These are phyloP conservation scores for Fusarium proliferatum DNA, from an alignment of 2,329 filamentous ascomycete species.

Conservation along the genomic window DNA sequence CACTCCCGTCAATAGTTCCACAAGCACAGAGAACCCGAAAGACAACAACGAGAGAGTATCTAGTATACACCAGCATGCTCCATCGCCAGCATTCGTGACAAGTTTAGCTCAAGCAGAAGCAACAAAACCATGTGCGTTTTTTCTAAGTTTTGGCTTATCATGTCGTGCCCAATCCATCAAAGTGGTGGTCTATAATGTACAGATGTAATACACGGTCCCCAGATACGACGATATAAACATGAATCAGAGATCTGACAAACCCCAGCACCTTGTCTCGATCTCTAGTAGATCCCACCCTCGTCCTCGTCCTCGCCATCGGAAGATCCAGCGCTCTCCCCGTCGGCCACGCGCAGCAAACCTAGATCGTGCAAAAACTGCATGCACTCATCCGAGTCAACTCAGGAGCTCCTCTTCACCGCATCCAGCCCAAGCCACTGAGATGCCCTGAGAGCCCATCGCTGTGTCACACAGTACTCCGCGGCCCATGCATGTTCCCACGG, in stretches of 20 bases:
- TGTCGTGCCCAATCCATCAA: neutral
- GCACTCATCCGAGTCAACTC: conserved; percentile 21
- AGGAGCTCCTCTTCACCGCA: conserved; percentile 34
- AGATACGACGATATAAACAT: neutral
- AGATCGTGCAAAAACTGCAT: conserved; percentile 30
- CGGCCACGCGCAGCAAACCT: conserved; percentile 3
- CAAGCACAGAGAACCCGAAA: neutral
- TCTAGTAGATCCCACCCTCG: conserved; percentile 16
- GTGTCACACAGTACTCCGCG: conserved; percentile 23
- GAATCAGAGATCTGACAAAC: conserved; percentile 11
- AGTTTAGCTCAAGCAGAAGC: neutral
- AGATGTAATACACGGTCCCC: conserved; percentile 6
- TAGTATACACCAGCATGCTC: neutral
- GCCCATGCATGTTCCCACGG: conserved; percentile 18
- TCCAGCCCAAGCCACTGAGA: conserved; percentile 1
- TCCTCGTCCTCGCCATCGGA: conserved; percentile 13
- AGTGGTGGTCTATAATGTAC: conserved; percentile 14
- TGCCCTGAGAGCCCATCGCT: neutral
- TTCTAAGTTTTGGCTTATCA: neutral
- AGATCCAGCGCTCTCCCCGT: conserved; percentile 35
- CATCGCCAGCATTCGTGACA: neutral
- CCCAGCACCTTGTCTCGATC: conserved; percentile 2
- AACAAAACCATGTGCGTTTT: neutral
- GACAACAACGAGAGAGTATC: neutral
- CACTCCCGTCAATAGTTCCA: neutral